phyloP scores from a whole-genome alignment of 2,329 filamentous ascomycete species.

The Annulohypoxylon truncatum region DNA sequence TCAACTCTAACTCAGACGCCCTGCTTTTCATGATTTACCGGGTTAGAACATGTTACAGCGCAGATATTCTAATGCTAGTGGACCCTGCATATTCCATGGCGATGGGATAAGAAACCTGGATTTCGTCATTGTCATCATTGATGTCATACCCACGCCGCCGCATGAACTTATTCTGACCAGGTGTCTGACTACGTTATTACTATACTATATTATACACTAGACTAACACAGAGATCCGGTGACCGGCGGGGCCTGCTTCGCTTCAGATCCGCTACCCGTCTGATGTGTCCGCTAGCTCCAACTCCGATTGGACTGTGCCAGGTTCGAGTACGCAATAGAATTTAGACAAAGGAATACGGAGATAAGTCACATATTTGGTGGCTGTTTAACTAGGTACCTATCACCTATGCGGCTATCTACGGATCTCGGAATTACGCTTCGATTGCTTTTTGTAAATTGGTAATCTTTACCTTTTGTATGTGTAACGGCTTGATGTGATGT shows the following conservation, averaged over 20 bases:
- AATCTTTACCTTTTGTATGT: neutral
- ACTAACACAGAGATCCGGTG: conserved; percentile 21
- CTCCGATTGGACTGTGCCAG: conserved; percentile 20
- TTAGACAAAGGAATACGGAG: neutral
- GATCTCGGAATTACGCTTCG: neutral
- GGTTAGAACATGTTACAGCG: conserved; percentile 8
- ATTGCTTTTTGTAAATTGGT: neutral
- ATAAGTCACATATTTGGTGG: neutral
- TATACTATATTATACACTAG: too few species aligned
- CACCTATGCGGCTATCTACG: neutral
- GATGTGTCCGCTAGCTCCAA: neutral
- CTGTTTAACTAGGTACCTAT: neutral
- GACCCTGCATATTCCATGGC: conserved; percentile 27
- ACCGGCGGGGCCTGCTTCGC: conserved; percentile 9
- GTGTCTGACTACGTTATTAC: conserved; percentile 14
- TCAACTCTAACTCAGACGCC: neutral
- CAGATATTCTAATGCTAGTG: conserved; percentile 7
- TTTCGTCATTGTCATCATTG: conserved; percentile 11
- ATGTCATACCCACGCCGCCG: conserved; percentile 25
- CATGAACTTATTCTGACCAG: neutral
- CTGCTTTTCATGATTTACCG: neutral
- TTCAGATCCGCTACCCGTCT: conserved; percentile 23
- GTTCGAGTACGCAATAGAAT: conserved; percentile 33
- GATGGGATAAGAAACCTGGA: conserved; percentile 1
- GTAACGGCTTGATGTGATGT: too few species aligned